Evolutionary conservation across 768 basidiomycete species (phyloP), one percentile per base, ranked within the genome.

Genomic region (Xerocomellus intermedius): DNA sequence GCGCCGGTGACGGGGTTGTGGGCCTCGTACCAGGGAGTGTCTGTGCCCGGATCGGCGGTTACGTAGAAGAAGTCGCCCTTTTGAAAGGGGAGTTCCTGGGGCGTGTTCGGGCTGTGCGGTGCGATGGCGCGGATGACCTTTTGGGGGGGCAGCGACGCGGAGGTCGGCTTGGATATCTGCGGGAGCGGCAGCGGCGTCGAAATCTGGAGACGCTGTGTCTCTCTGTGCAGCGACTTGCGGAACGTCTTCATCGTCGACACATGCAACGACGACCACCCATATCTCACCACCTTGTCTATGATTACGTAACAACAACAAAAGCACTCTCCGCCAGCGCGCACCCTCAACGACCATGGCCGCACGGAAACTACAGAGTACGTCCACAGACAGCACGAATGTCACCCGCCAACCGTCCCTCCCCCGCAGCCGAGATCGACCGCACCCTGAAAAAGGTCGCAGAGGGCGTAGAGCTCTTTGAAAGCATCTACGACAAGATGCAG

Each of bases 51-150:
- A 64, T 97, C 94, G 54, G 82, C 83, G 35, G 92, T 79, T 47
- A 98, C 96, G 73, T 98, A 91, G 79, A 98, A 98, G 75, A 98
- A 97, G 75, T 99, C 97, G 59, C 97, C 97, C 74, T 90, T 89
- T 60, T 82, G 77, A 71, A 98, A 98, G 30, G 90, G 82, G 41
- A 99, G 84, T 62, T 98, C 87, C 67, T 91, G 86, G 2, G 94
- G 92, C 0, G 84, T 81, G 54, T 81, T 77, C 3, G 91, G 82
- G 44, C 79, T 74, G 74, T 92, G 85, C 2, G 77, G 64, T 10
- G 79, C 73, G 59, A 89, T 75, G 4, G 96, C 95, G 54, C 91
- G 89, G 62, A 99, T 96, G 69, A 98, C 95, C 70, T 94, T 96
- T 74, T 95, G 91, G 3, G 97, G 94, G 1, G 93, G 94, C 1